phyloP scores from a whole-genome alignment of 208 protist genomes.

The Wallacemonas collosoma region DNA sequence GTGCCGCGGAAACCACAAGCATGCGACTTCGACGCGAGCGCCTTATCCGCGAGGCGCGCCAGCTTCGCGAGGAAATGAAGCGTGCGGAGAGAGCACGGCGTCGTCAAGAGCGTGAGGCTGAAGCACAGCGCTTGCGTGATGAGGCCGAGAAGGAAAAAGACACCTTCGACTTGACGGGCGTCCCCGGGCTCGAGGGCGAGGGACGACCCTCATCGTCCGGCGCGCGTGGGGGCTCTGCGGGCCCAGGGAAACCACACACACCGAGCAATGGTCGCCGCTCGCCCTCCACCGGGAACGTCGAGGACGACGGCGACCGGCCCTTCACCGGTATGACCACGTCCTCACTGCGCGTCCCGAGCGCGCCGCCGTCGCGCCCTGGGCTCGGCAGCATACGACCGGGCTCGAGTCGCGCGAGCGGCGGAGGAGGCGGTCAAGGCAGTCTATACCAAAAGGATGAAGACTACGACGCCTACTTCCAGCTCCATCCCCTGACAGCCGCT shows the following conservation, averaged over 20 bases:
- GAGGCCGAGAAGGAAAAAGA: constrained; percentile 16
- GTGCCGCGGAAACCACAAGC: constrained; percentile 34
- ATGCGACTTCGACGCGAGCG: constrained; percentile 38
- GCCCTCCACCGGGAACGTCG: neutral
- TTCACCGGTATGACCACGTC: constrained; percentile 15
- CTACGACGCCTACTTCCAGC: constrained; percentile 16
- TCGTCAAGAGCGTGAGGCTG: constrained; percentile 16
- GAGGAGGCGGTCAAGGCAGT: constrained; percentile 1
- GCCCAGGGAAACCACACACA: neutral
- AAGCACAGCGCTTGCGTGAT: neutral
- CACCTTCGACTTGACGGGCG: constrained; percentile 42
- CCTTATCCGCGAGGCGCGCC: constrained; percentile 31
- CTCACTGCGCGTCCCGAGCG: constrained; percentile 3
- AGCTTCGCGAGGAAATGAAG: constrained; percentile 21
- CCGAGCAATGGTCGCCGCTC: neutral
- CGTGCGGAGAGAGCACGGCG: constrained; percentile 15
- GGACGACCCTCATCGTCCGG: neutral
- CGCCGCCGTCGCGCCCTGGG: neutral
- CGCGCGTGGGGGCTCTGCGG: neutral
- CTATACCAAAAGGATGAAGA: neutral
- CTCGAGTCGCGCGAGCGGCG: neutral
- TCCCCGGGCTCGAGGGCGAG: constrained; percentile 15
- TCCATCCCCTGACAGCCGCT: constrained; percentile 27
- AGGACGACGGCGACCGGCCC: constrained; percentile 5
- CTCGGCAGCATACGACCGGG: neutral